Base-by-base conservation (phyloP, 2,329 filamentous ascomycete genomes). In the Fusarium musae region DNA sequence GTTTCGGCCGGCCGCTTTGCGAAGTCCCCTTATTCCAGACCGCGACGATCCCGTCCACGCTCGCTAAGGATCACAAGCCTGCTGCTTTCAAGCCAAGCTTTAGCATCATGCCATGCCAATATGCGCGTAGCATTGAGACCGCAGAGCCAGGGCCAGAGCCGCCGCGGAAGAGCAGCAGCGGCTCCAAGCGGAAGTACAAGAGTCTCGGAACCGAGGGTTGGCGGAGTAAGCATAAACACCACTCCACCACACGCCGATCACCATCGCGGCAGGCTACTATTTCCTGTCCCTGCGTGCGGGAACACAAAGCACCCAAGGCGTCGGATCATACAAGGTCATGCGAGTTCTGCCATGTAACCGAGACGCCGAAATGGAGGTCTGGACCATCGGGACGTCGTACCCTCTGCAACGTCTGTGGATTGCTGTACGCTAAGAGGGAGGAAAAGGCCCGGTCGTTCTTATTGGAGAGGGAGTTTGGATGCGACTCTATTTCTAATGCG, bases 331-430 rank as follows among this genome's bases (percentile, higher is more conserved):
- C 2, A 21, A 19, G 9, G 11, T 43, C 36, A 15, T 68, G 65
- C 37, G 44, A 13, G 9, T 30, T 43, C 19, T 68, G 65, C 16
- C 43, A 68, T 3, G 32, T 43, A 17, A 53, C 30, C 4, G 32
- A 68, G 13, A 71, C 67, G 13, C 67, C 67, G 2, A 58, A 50
- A 30, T 70, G 67, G 67, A 67, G 67, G 8, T 7, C 58, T 15
- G 67, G 67, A 6, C 59, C 67, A 9, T 16, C 16, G 1, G 67
- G 67, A 5, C 43, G 15, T 19, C 15, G 30, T 3, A 66, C 34
- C 9, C 67, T 70, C 11, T 70, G 67, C 37, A 70, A 70, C 10
- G 59, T 70, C 15, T 70, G 67, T 32, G 67, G 67, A 15, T 50
- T 70, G 43, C 7, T 70, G 12, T 70, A 70, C 21, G 47, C 43